These are phyloP conservation scores for Fraxinus angustifolia DNA, from an alignment of 305 asterid species.

Conservation along the genomic window DNA sequence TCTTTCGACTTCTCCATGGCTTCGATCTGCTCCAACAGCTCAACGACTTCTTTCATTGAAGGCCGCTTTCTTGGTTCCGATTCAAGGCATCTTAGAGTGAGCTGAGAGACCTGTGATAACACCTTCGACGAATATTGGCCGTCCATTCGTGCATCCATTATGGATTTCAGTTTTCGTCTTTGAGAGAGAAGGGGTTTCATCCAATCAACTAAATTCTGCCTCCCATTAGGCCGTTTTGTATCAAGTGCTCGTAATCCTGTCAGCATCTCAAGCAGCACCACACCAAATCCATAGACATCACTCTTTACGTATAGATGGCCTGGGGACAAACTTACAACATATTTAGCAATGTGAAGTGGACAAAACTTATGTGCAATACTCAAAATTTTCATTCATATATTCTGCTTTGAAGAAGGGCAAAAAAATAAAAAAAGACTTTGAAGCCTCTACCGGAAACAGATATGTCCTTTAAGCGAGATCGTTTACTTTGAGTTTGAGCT, in stretches of 20 bases:
- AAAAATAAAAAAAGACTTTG: not conserved
- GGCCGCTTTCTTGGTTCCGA: conserved; percentile 50
- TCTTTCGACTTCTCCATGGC: conserved; percentile 35
- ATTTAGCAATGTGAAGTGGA: not conserved
- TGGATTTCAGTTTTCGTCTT: conserved; percentile 33
- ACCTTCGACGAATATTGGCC: conserved; percentile 57
- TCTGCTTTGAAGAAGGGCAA: not conserved
- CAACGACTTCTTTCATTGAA: conserved; percentile 55
- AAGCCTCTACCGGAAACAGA: not conserved
- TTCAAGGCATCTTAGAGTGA: conserved; percentile 52
- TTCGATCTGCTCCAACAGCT: conserved; percentile 46
- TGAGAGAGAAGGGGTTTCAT: conserved; percentile 40
- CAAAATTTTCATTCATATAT: not conserved
- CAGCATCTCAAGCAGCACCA: conserved; percentile 65
- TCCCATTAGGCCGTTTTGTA: conserved; percentile 35
- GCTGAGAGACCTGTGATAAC: conserved; percentile 40
- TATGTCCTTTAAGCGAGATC: not conserved
- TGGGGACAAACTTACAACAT: conserved; percentile 7
- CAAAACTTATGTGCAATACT: not conserved
- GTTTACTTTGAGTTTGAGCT: not conserved
- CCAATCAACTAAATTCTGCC: conserved; percentile 53
- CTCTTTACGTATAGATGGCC: conserved; percentile 68
- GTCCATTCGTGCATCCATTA: conserved; percentile 48
- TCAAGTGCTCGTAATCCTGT: conserved; percentile 62
- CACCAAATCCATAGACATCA: conserved; percentile 68